Evolutionary conservation across 129 eudicot species (phyloP), one percentile per base, ranked within the genome.

Genomic region (Scalesia atractyloides): DNA sequence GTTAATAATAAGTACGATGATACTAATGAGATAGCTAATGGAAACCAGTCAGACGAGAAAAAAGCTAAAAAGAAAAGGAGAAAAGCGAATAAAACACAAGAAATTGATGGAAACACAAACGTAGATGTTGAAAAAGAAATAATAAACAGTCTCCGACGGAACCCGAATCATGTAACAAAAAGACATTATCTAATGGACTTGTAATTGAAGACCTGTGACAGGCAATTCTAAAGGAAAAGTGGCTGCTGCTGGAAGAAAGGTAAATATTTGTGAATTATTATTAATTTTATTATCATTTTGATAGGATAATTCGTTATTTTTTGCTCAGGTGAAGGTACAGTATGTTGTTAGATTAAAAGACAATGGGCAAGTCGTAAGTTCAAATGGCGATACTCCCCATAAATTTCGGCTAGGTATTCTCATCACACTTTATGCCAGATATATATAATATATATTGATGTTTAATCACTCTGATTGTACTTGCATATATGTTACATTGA

Each of bases 241-340:
- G 50, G 99, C 99, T 43, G 71, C 81, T 47, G 79, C 68, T 0
- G 97, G 97, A 46, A 95, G 70, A 79, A 91, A 86, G 97, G 99
- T 78, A 90, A 74, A 72, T 70, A 34, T 76, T n/a, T 5, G 4
- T 66, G 59, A 36, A 18, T 57, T 22, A 18, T 57, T 22, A 49
- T 8, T 37, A 24, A 12, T 15, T 67, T 33, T 73, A 36, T 19
- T 1, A 36, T 44, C 33, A 18, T 37, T 39, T 18, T 52, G 39
- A 53, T 17, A 11, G 0, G 30, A 60, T 18, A 52, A 18, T 5
- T 30, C 22, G 17, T 36, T 37, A 36, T 43, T 76, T 13, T 48
- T 48, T 68, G 69, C 36, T 41, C 86, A 95, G 99, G 89, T 95
- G 64, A 90, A 83, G 76, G 86, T 95, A 64, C 74, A 62, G 26